These are phyloP conservation scores for Torulaspora microellipsoides DNA, from an alignment of 805 yeast genomes.

Conservation along the genomic window DNA sequence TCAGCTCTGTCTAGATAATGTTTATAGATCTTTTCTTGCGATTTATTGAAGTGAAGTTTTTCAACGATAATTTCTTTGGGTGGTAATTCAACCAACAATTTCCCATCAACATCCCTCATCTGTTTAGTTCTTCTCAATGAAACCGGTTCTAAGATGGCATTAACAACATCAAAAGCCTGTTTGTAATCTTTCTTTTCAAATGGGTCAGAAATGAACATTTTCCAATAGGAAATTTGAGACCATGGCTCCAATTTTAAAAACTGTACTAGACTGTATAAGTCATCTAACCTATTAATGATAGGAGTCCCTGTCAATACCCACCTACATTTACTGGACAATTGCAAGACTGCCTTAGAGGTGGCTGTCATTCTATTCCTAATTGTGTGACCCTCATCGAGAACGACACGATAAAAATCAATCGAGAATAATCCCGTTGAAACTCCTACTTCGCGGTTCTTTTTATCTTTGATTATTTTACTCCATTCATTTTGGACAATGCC, in stretches of 20 bases:
- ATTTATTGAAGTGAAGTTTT: slow-evolving; percentile 57
- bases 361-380: slow-evolving; percentile 76
- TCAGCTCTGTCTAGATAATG: slow-evolving; percentile 67
- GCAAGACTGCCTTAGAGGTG: slow-evolving; percentile 73
- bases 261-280: slow-evolving; percentile 69
- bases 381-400: slow-evolving; percentile 87
- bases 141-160: slow-evolving; percentile 78
- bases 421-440: slow-evolving; percentile 56
- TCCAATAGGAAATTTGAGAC: slow-evolving; percentile 83
- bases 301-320: slow-evolving; percentile 96
- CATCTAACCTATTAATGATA: slow-evolving; percentile 82
- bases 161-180: slow-evolving; percentile 78
- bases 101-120: slow-evolving; percentile 72
- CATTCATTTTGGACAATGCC: slow-evolving; percentile 83
- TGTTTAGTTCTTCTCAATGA: slow-evolving; percentile 79
- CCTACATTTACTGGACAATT: slow-evolving; percentile 55
- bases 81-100: slow-evolving; percentile 71
- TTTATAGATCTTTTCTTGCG: slow-evolving; percentile 62
- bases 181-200: slow-evolving; percentile 68
- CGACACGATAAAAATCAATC: slow-evolving; percentile 67
- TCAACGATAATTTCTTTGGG: slow-evolving; percentile 68
- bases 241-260: slow-evolving; percentile 84
- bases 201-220: slow-evolving; percentile 75
- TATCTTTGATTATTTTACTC: slow-evolving; percentile 39
- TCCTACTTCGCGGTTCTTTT: slow-evolving; percentile 15